A percentile compares a stretch with the other conserved stretches of the same genome.
These are phyloP conservation scores for Pseudozyma pruni DNA, from an alignment of 1,284 basidiomycete genomes.

Conservation along the genomic window DNA sequence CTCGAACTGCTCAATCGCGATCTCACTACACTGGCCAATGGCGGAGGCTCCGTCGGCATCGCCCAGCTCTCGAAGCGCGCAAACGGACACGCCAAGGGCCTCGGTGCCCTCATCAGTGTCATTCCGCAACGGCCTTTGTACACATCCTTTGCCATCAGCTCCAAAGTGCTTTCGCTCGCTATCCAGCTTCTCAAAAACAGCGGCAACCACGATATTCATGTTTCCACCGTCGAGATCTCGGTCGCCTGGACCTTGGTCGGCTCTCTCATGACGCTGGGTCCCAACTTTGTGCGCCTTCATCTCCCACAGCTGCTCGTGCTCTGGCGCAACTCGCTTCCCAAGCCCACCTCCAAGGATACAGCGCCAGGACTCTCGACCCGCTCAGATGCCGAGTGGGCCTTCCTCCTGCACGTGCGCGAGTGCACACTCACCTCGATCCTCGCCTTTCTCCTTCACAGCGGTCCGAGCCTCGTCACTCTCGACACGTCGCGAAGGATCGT, in stretches of 20 bases:
- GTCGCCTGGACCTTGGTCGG: constrained; percentile 94
- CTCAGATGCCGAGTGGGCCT: constrained; percentile 81
- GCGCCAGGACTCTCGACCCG: constrained; percentile 74
- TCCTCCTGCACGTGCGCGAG: constrained; percentile 89
- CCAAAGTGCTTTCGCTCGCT: constrained; percentile 90
- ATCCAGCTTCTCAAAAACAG: constrained; percentile 88
- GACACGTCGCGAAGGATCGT: constrained; percentile 89
- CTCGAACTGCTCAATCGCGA: constrained; percentile 86
- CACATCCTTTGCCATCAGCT: constrained; percentile 90
- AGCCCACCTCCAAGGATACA: constrained; percentile 84
- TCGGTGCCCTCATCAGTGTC: constrained; percentile 85
- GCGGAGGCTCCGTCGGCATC: constrained; percentile 65
- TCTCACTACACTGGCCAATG: constrained; percentile 70
- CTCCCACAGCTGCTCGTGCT: constrained; percentile 90
- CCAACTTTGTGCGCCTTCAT: constrained; percentile 90
- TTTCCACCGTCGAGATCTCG: constrained; percentile 87
- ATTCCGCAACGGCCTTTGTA: constrained; percentile 90
- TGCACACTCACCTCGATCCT: constrained; percentile 88
- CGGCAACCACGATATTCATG: constrained; percentile 85
- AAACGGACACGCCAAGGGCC: constrained; percentile 86
- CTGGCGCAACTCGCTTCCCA: constrained; percentile 96
- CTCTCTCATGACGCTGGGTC: constrained; percentile 89
- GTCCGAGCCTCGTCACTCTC: constrained; percentile 80
- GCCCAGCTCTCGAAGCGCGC: constrained; percentile 81
- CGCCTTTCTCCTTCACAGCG: constrained; percentile 80